These are phyloP conservation scores for Mycena epipterygia DNA, from an alignment of 768 basidiomycete genomes.

Conservation along the genomic window DNA sequence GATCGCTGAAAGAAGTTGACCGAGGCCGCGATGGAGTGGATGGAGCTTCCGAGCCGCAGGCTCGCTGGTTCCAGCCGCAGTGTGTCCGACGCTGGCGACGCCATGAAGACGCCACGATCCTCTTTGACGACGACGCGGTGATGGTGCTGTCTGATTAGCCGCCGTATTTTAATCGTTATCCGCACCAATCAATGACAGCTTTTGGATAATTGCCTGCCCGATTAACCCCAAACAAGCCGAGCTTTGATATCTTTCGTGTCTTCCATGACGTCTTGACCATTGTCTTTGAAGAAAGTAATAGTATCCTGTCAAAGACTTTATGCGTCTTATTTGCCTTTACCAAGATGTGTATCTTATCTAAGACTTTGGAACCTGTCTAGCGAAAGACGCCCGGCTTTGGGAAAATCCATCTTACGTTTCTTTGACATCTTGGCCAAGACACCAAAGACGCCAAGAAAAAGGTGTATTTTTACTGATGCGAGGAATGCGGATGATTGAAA, in stretches of 20 bases:
- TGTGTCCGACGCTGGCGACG: constrained; percentile 2
- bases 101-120: not conserved
- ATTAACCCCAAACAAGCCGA: not conserved
- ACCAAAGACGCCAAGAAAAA: constrained; percentile 12
- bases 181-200: not conserved
- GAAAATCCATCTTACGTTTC: not conserved
- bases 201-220: constrained; percentile 2
- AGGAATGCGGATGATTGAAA: no score
- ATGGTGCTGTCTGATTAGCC: constrained; percentile 10
- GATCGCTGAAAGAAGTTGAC: not conserved
- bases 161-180: not conserved
- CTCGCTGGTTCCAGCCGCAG: not conserved
- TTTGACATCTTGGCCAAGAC: constrained; percentile 8
- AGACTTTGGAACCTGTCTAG: constrained; percentile 14
- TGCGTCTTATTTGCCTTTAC: not conserved
- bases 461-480: constrained; percentile 12
- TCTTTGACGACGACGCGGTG: not conserved
- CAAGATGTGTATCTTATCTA: not conserved
- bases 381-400: constrained; percentile 2
- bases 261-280: not conserved
- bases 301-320: constrained; percentile 1
- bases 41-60: not conserved
- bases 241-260: not conserved
- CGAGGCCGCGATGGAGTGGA: not conserved
- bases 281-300: not conserved